A percentile compares a stretch with the other conserved stretches of the same genome.
Evolutionary conservation across 1,284 basidiomycete species (phyloP).

Genomic region (Exobasidium cylindrosporum): DNA sequence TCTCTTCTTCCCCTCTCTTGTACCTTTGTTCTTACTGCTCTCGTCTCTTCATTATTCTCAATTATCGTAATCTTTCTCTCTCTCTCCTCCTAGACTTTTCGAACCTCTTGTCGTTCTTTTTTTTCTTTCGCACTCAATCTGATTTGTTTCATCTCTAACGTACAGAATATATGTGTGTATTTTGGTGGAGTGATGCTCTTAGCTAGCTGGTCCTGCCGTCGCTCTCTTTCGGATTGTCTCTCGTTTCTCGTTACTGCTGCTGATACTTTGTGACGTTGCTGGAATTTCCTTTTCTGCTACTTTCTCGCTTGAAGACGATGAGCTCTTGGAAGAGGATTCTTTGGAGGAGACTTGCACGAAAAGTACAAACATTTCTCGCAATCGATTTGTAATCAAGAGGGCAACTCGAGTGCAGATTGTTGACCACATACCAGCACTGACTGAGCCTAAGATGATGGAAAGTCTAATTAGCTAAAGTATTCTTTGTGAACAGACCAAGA

Average conservation of each 20-base stretch:
- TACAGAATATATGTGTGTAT: neutral
- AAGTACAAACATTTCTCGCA: neutral
- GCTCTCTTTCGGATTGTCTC: neutral
- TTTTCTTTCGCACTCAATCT: neutral
- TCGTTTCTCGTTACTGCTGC: neutral
- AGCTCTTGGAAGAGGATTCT: neutral
- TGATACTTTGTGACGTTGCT: no score
- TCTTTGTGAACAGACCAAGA: no score
- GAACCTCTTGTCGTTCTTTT: neutral
- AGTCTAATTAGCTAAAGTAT: neutral
- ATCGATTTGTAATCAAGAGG: conserved; percentile 1
- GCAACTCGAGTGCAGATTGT: conserved; percentile 12
- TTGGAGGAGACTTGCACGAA: neutral
- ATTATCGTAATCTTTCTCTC: no score
- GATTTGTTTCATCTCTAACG: neutral
- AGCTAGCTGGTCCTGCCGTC: neutral
- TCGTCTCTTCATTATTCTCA: no score
- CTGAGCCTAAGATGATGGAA: conserved; percentile 7
- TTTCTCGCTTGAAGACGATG: neutral
- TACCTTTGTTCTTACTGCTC: neutral
- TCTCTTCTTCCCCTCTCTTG: neutral
- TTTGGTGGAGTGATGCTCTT: no score
- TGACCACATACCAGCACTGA: conserved; percentile 17
- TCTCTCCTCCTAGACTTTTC: neutral
- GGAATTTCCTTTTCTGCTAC: neutral